Base-by-base conservation (phyloP, 306 rosid genomes). In the Carpinus viminea region DNA sequence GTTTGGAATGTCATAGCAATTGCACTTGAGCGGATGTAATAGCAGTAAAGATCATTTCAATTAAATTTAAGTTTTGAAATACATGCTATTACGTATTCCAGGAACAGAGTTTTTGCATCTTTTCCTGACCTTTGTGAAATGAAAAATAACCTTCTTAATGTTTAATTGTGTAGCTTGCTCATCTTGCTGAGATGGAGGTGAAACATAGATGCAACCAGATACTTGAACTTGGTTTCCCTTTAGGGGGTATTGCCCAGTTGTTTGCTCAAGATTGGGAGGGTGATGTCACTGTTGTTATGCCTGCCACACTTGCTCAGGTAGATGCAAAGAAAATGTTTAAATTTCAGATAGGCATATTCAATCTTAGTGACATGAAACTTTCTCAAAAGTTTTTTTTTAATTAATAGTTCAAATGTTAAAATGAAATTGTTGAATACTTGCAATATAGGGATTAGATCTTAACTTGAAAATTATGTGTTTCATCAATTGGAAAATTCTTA, bases 191-290 rank as follows among this genome's bases (percentile, higher is more conserved):
- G 88, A 84, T 95, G 99, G 98, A 93, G 89, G 99, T 93, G 83
- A 91, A 95, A 76, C 99, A 95, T 85, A 87, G 98, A 80, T 95
- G 93, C 82, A 89, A 87, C 84, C 99, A 95, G 87, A 48, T 91
- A 54, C 84, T 95, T 72, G 98, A 91, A 80, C 97, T 93, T 74
- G 99, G 99, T 66, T 93, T 93, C 78, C 97, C 93, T 50, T 86
- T 95, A 68, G 99, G 99, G 8, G 98, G 98, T 80, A 76, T 95
- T 43, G 99, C 98, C 5, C 88, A 90, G 79, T 81, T 95, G 82
- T 95, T 95, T 78, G 99, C 98, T 78, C 99, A 95, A 87, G 99
- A 95, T 38, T 95, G 99, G 99, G 99, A 95, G 86, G 99, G 99
- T 60, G 97, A 95, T 38, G 93, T 95, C 55, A 95, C 99, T 13